A percentile compares a stretch with the other conserved stretches of the same genome.
phyloP scores from a whole-genome alignment of 2,329 filamentous ascomycete genomes.

The Xenoacremonium recifei region DNA sequence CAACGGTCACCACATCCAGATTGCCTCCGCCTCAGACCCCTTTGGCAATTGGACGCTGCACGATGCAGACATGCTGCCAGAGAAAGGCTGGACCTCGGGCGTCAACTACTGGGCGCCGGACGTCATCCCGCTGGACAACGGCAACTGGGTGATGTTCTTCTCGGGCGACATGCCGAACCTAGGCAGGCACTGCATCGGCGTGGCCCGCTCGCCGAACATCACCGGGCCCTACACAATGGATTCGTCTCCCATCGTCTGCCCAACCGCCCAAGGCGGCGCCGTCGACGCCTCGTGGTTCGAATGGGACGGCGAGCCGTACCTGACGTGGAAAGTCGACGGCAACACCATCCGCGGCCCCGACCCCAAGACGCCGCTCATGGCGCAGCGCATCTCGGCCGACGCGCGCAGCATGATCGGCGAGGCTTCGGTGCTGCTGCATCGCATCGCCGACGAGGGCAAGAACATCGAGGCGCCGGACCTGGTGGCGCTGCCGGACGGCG shows the following conservation, averaged over 20 bases:
- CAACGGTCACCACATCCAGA: conserved; percentile 50
- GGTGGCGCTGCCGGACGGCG: conserved; percentile 41
- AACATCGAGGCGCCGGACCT: conserved; percentile 62
- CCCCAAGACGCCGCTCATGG: conserved; percentile 54
- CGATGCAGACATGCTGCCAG: conserved; percentile 54
- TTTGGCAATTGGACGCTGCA: conserved; percentile 45
- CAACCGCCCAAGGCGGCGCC: conserved; percentile 52
- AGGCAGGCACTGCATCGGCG: conserved; percentile 57
- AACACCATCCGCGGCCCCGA: conserved; percentile 46
- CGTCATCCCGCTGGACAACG: conserved; percentile 47
- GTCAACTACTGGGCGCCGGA: conserved; percentile 62
- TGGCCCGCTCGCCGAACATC: conserved; percentile 45
- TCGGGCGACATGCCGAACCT: conserved; percentile 42
- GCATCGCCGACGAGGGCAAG: conserved; percentile 45
- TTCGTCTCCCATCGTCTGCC: conserved; percentile 50
- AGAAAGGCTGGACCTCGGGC: conserved; percentile 52
- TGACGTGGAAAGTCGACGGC: conserved; percentile 67
- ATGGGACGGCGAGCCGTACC: conserved; percentile 43
- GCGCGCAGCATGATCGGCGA: conserved; percentile 53
- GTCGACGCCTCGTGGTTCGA: conserved; percentile 62
- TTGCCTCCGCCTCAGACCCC: conserved; percentile 50
- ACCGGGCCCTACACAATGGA: conserved; percentile 53
- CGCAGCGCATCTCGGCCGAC: conserved; percentile 50
- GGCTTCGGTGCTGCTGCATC: conserved; percentile 46
- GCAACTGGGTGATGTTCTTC: conserved; percentile 62